phyloP scores from a whole-genome alignment of 2,329 filamentous ascomycete genomes.

The Penicillium rolfsii region DNA sequence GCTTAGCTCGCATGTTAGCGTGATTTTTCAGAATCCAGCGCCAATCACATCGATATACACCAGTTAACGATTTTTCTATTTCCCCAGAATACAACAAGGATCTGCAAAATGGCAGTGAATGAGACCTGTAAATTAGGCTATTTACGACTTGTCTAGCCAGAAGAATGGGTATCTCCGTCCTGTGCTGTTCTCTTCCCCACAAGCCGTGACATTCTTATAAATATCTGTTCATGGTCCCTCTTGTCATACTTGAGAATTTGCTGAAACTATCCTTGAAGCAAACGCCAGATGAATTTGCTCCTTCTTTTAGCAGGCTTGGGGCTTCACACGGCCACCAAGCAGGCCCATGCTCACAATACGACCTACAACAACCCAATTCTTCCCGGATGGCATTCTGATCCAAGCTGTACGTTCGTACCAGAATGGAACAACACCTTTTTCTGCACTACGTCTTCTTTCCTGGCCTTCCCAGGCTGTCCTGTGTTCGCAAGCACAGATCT shows the following conservation, averaged over 20 bases:
- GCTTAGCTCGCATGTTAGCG: neutral
- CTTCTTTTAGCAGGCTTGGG: neutral
- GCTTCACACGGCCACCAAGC: neutral
- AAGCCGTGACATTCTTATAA: neutral
- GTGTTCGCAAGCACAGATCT: conserved; percentile 52
- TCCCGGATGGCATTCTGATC: conserved; percentile 53
- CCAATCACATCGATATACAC: neutral
- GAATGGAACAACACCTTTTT: conserved; percentile 45
- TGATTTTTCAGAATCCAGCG: neutral
- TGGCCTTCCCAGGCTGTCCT: conserved; percentile 51
- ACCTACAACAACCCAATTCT: conserved; percentile 48
- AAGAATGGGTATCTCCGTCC: neutral
- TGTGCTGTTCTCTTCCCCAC: neutral
- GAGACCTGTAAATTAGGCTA: neutral
- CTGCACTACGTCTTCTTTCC: conserved; percentile 51
- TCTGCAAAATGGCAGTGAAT: neutral
- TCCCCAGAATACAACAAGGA: neutral
- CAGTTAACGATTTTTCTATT: neutral
- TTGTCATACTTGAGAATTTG: neutral
- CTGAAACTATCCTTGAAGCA: conserved; percentile 12
- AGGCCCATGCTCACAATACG: neutral
- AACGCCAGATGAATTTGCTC: conserved; percentile 10
- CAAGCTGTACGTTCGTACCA: conserved; percentile 49
- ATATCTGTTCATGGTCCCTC: neutral
- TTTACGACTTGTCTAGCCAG: neutral